Evolutionary conservation across 495 filamentous ascomycete genomes (phyloP).

Genomic region (Platismatia glauca): DNA sequence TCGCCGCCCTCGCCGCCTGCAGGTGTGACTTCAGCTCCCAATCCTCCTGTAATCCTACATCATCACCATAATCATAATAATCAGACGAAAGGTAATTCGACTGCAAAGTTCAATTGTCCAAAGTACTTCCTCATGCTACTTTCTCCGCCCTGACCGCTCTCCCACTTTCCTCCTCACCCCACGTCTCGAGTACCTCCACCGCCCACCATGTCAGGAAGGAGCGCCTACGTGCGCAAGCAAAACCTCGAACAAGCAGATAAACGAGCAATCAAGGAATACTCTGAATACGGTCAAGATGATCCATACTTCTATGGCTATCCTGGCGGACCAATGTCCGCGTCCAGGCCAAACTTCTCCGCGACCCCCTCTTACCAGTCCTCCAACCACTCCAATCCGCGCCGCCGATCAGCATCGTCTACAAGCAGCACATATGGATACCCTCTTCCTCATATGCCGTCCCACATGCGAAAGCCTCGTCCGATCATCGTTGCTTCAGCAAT

Average conservation of each 20-base stretch:
- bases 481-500: slow-evolving; percentile 27
- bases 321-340: slow-evolving; percentile 10
- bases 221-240: slow-evolving; percentile 25
- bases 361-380: slow-evolving; percentile 23
- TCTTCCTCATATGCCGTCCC: slow-evolving; percentile 17
- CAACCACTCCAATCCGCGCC: slow-evolving; percentile 20
- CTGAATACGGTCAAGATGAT: slow-evolving; percentile 21
- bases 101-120: not conserved
- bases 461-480: slow-evolving; percentile 26
- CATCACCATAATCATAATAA: not conserved
- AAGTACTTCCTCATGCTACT: not conserved
- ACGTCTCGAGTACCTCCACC: not conserved
- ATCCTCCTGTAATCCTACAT: not conserved
- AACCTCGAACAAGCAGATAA: slow-evolving; percentile 21
- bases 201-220: slow-evolving; percentile 24
- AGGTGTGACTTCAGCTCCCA: not conserved
- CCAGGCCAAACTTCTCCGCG: slow-evolving; percentile 18
- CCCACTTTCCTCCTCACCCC: not conserved
- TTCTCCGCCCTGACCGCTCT: not conserved
- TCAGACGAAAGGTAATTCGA: not conserved
- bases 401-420: slow-evolving; percentile 24
- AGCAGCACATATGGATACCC: slow-evolving; percentile 26
- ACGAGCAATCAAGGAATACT: slow-evolving; percentile 19
- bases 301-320: slow-evolving; percentile 23
- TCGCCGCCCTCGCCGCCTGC: too few species aligned